These are phyloP conservation scores for Mallotus nudiflorus DNA, from an alignment of 345 rosid species.

Conservation along the genomic window DNA sequence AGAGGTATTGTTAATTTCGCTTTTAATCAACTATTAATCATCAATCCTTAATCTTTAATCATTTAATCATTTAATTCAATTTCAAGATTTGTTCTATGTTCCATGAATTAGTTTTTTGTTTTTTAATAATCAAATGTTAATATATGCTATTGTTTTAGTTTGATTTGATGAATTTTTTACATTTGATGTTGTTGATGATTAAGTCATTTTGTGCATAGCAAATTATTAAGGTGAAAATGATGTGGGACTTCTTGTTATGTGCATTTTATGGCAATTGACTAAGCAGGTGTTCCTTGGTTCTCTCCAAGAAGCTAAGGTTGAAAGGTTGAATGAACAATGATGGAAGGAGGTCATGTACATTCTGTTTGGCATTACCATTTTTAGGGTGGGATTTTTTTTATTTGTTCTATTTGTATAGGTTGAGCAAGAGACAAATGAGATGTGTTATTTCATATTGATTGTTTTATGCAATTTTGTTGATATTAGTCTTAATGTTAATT, in stretches of 20 bases:
- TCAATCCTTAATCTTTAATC: no score
- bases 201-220: not conserved
- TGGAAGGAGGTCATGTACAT: constrained; percentile 97
- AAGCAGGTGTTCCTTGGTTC: constrained; percentile 80
- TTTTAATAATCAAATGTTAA: no score
- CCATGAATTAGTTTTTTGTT: no score
- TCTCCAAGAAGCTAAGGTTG: constrained; percentile 92
- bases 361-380: constrained; percentile 89
- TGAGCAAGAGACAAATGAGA: no score
- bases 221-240: constrained; percentile 39
- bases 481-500: no score
- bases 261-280: constrained; percentile 70
- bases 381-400: constrained; percentile 91
- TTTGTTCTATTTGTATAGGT: no score
- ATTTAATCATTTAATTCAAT: no score
- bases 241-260: constrained; percentile 85
- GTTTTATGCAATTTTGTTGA: no score
- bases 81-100: no score
- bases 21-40: not conserved
- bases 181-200: not conserved
- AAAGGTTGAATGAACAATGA: constrained; percentile 87
- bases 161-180: not conserved
- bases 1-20: not conserved
- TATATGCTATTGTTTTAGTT: not conserved
- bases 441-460: no score